Conservation (phyloP, 345 rosid species). For the Moricandia arvensis region DNA sequence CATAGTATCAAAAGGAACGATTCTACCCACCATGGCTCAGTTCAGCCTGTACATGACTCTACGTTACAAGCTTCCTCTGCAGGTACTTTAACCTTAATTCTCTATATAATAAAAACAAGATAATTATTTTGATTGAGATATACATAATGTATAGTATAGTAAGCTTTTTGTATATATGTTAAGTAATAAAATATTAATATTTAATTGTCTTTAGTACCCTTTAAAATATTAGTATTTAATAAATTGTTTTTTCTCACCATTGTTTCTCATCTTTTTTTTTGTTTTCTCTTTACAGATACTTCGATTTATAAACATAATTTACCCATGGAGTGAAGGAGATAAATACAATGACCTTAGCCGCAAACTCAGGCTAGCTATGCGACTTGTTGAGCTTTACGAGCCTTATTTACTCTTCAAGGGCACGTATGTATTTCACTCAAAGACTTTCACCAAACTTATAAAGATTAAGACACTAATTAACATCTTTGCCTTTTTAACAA, state of each 20-base stretch:
- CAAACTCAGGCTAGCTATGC: constrained; percentile 54
- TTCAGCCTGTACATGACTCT: constrained; percentile 72
- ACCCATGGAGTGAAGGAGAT: constrained; percentile 39
- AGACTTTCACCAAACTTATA: not conserved
- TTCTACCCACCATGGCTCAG: constrained; percentile 57
- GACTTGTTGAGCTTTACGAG: constrained; percentile 69
- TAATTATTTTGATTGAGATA: not conserved
- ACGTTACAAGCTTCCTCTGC: constrained; percentile 59
- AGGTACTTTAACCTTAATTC: constrained; percentile 39
- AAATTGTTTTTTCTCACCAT: not conserved
- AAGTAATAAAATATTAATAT: no score
- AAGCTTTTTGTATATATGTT: not conserved
- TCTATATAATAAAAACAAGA: not conserved
- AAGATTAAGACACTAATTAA: constrained; percentile 4
- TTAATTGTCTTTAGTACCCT: no score
- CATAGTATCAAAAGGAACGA: constrained; percentile 49
- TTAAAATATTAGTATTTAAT: not conserved
- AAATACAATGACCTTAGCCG: constrained; percentile 34
- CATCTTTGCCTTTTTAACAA: not conserved
- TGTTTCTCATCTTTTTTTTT: not conserved
- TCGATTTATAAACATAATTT: constrained; percentile 29
- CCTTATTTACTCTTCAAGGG: constrained; percentile 88
- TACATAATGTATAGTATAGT: not conserved
- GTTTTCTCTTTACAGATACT: constrained; percentile 26
- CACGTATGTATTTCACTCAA: constrained; percentile 54